Percentiles rank a stretch among this genome's conserved stretches.
phyloP scores from a whole-genome alignment of 257 asterid genomes.

The Solanum chmielewskii region DNA sequence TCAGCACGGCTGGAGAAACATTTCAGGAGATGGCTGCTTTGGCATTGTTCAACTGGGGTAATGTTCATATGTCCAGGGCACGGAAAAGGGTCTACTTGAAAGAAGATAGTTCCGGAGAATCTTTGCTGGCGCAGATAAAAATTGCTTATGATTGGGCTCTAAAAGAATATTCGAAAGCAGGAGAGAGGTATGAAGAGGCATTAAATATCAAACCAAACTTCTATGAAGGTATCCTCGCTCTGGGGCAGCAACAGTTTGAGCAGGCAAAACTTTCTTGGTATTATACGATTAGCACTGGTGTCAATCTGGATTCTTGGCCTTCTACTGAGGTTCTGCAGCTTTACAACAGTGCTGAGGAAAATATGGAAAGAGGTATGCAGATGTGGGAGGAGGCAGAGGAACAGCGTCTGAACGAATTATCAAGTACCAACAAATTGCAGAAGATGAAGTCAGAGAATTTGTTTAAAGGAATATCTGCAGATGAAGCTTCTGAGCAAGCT shows the following conservation, averaged over 20 bases:
- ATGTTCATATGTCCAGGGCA: slow-evolving; percentile 73
- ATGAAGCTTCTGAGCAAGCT: slow-evolving; percentile 62
- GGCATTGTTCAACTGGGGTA: slow-evolving; percentile 84
- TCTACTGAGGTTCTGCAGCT: slow-evolving; percentile 47
- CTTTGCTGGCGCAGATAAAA: slow-evolving; percentile 34
- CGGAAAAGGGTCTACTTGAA: slow-evolving; percentile 47
- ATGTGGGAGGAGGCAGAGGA: slow-evolving; percentile 68
- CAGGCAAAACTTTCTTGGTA: slow-evolving; percentile 83
- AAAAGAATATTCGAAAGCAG: slow-evolving; percentile 46
- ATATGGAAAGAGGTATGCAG: slow-evolving; percentile 69
- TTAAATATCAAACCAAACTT: slow-evolving; percentile 47
- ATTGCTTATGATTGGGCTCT: slow-evolving; percentile 61
- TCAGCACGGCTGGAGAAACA: slow-evolving; percentile 50
- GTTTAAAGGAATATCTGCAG: slow-evolving; percentile 32
- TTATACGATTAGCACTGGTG: slow-evolving; percentile 37
- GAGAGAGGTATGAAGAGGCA: slow-evolving; percentile 64
- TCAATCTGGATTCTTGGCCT: slow-evolving; percentile 57
- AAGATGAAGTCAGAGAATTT: slow-evolving; percentile 36
- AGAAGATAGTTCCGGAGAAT: slow-evolving; percentile 46
- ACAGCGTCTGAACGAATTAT: slow-evolving; percentile 22
- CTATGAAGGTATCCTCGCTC: slow-evolving; percentile 64
- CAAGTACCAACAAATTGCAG: slow-evolving; percentile 27
- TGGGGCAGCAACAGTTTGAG: slow-evolving; percentile 75
- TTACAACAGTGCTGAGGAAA: slow-evolving; percentile 69
- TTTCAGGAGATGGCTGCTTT: slow-evolving; percentile 83